A percentile compares a stretch with the other conserved stretches of the same genome.
Evolutionary conservation across 805 yeast genomes (phyloP).

Genomic region (Naumovozyma castellii): DNA sequence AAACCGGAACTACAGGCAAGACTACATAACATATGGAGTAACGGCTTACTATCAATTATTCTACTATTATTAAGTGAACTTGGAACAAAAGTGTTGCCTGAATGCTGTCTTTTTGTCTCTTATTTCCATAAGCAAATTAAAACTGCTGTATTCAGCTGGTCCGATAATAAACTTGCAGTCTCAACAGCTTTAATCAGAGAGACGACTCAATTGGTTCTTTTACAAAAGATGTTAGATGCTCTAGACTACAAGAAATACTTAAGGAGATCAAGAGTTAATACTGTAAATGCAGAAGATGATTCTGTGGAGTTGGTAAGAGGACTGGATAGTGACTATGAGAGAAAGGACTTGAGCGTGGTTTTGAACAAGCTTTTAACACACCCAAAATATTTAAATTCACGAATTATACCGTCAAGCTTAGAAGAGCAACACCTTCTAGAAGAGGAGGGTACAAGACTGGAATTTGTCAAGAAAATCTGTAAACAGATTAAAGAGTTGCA

Average conservation of each 20-base stretch:
- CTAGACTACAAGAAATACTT: conserved; percentile 46
- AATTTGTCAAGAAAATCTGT: conserved; percentile 39
- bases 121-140: conserved; percentile 59
- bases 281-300: conserved; percentile 11
- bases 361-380: conserved; percentile 71
- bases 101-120: conserved; percentile 51
- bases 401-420: conserved; percentile 51
- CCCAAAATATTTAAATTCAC: conserved; percentile 69
- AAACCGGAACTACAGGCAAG: conserved; percentile 43
- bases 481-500: conserved; percentile 46
- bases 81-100: conserved; percentile 56
- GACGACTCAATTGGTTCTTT: conserved; percentile 55
- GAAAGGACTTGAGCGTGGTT: conserved; percentile 50
- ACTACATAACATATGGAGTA: conserved; percentile 75
- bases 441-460: conserved; percentile 34
- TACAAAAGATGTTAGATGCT: conserved; percentile 48
- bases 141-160: conserved; percentile 60
- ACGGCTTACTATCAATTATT: conserved; percentile 65
- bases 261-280: conserved; percentile 7
- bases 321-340: conserved; percentile 47
- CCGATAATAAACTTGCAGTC: conserved; percentile 33
- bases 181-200: conserved; percentile 50
- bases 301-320: conserved; percentile 42
- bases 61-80: conserved; percentile 50
- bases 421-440: conserved; percentile 58